Evolutionary conservation across 2,329 filamentous ascomycete species (phyloP).

Genomic region (Cryoendolithus antarcticus): DNA sequence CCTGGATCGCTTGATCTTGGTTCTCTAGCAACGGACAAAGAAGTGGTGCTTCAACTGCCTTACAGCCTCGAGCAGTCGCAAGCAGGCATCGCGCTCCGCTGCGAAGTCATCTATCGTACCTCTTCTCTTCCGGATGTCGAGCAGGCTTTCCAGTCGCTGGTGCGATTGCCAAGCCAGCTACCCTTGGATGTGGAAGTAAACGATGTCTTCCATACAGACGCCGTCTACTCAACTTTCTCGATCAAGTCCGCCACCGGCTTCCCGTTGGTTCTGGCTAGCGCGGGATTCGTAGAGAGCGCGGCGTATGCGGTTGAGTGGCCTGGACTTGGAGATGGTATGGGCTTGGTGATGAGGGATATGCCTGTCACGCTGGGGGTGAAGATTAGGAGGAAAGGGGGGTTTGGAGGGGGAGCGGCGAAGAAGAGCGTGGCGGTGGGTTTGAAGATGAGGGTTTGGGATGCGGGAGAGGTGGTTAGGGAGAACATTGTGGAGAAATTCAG

Average conservation of each 20-base stretch:
- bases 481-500: too few species aligned
- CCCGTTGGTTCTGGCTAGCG: slow-evolving; percentile 62
- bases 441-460: too few species aligned
- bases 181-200: slow-evolving; percentile 92
- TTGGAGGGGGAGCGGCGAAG: too few species aligned
- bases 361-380: slow-evolving; percentile 72
- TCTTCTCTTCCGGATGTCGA: too few species aligned
- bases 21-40: slow-evolving; percentile 24
- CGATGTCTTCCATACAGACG: slow-evolving; percentile 77
- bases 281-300: slow-evolving; percentile 57
- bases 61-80: slow-evolving; percentile 69
- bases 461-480: too few species aligned
- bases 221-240: slow-evolving; percentile 80
- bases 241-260: slow-evolving; percentile 67
- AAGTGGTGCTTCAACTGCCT: slow-evolving; percentile 54
- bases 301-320: slow-evolving; percentile 53
- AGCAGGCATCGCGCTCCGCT: background rate
- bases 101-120: too few species aligned
- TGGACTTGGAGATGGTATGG: slow-evolving; percentile 18
- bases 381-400: slow-evolving; percentile 44
- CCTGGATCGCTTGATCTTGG: slow-evolving; percentile 13
- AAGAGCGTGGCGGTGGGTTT: too few species aligned
- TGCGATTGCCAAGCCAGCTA: slow-evolving; percentile 53
- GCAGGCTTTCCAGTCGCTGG: too few species aligned
- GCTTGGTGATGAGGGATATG: too few species aligned